Conservation (phyloP, 2,329 filamentous ascomycete genomes). For the Diaporthe ampelina region DNA sequence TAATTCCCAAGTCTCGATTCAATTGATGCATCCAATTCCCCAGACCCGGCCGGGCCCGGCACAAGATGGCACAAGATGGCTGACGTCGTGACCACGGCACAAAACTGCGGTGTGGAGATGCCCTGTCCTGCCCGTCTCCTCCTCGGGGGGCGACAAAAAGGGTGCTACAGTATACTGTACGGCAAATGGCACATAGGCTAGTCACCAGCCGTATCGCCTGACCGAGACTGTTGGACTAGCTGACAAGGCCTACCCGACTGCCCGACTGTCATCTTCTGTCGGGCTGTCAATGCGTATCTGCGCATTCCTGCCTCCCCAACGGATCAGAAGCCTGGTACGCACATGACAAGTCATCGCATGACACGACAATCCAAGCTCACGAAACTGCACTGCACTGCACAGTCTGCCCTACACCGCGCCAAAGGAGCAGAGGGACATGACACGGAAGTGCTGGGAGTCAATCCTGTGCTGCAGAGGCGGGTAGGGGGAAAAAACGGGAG, state of each 20-base stretch:
- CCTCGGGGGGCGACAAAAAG: background rate
- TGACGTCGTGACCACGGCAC: constrained; percentile 18
- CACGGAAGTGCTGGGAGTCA: constrained; percentile 26
- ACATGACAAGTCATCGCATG: constrained; percentile 11
- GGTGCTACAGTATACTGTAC: constrained; percentile 3
- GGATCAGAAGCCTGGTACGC: background rate
- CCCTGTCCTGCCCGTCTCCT: background rate
- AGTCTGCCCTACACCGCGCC: background rate
- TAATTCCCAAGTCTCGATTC: background rate
- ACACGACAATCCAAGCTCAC: constrained; percentile 6
- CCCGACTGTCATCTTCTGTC: background rate
- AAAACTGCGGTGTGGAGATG: constrained; percentile 23
- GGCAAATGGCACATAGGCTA: background rate
- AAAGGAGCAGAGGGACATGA: background rate
- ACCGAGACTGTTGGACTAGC: too few species aligned
- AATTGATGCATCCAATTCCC: background rate
- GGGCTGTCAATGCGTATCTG: background rate
- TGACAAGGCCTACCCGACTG: too few species aligned
- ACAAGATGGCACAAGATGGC: constrained; percentile 13
- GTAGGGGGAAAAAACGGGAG: background rate
- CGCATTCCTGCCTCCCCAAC: background rate
- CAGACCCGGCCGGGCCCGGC: constrained; percentile 19
- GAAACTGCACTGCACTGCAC: constrained; percentile 8
- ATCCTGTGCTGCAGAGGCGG: background rate
- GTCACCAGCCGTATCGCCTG: background rate